Percentiles rank a stretch among this genome's conserved stretches.
phyloP scores from a whole-genome alignment of 805 yeast genomes.

The Barnettozyma sucrosica region DNA sequence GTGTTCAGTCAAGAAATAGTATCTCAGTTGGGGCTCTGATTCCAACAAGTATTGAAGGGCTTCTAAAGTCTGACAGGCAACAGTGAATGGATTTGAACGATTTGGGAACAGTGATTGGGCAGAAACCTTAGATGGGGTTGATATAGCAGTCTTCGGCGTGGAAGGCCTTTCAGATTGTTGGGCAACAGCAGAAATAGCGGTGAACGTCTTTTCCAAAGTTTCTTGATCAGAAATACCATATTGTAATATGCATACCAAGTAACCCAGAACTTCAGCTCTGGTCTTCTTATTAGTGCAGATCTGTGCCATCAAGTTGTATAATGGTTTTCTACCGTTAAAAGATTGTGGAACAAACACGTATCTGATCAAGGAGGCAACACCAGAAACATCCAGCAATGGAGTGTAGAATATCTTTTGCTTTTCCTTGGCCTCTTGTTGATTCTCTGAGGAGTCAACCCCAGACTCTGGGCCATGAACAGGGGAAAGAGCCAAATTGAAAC shows the following conservation, averaged over 20 bases:
- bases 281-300: conserved; percentile 75
- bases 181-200: conserved; percentile 38
- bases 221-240: conserved; percentile 66
- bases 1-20: conserved; percentile 76
- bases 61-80: conserved; percentile 75
- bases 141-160: conserved; percentile 10
- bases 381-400: conserved; percentile 69
- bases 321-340: conserved; percentile 51
- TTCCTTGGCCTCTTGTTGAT: conserved; percentile 19
- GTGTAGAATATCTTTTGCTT: conserved; percentile 43
- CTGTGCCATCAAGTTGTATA: conserved; percentile 60
- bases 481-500: conserved; percentile 11
- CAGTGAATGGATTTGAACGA: conserved; percentile 60
- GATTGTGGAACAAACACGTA: conserved; percentile 70
- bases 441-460: neutral
- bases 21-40: conserved; percentile 58
- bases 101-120: conserved; percentile 35
- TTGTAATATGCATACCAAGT: conserved; percentile 60
- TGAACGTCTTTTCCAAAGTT: conserved; percentile 56
- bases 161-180: conserved; percentile 12
- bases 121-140: neutral
- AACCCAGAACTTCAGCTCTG: conserved; percentile 64
- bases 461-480: conserved; percentile 1
- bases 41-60: conserved; percentile 67
- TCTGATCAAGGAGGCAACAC: conserved; percentile 67